Percentiles rank a stretch among this genome's conserved stretches.
Conservation (phyloP, 371 early-diverging fungal genomes). For the Basidiobolus meristosporus region DNA sequence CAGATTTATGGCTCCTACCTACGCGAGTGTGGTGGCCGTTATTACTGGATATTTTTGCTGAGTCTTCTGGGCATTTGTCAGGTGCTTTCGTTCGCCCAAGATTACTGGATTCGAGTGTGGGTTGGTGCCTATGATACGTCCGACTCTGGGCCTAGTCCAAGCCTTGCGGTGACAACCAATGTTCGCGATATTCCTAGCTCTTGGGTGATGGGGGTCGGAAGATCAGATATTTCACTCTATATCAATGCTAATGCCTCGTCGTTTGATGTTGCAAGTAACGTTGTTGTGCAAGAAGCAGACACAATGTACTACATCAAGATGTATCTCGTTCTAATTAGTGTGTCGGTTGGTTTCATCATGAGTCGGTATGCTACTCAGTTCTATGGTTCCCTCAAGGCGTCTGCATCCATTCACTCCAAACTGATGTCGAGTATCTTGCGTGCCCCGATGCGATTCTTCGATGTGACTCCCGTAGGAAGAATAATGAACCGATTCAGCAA, state of each 20-base stretch:
- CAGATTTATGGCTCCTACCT: constrained; percentile 38
- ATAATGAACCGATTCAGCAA: constrained; percentile 58
- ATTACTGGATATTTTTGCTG: constrained; percentile 25
- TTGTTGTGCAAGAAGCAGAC: too few species aligned
- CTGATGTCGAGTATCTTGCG: constrained; percentile 27
- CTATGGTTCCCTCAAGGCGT: constrained; percentile 22
- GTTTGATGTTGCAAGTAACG: too few species aligned
- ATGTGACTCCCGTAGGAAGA: constrained; percentile 75
- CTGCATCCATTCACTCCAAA: constrained; percentile 17
- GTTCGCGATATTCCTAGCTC: too few species aligned
- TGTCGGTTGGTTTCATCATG: too few species aligned
- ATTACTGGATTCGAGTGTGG: constrained; percentile 30
- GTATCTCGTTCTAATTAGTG: too few species aligned
- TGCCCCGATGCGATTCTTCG: constrained; percentile 64
- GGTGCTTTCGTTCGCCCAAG: constrained; percentile 7
- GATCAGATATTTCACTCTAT: too few species aligned
- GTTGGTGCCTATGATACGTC: constrained; percentile 12
- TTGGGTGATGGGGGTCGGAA: too few species aligned
- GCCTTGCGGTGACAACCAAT: too few species aligned
- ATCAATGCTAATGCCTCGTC: too few species aligned
- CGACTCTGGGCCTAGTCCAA: too few species aligned
- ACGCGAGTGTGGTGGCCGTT: constrained; percentile 34
- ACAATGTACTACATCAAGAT: too few species aligned
- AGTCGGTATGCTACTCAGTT: constrained; percentile 9
- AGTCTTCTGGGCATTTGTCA: too few species aligned